These are phyloP conservation scores for Fistulina hepatica DNA, from an alignment of 1,284 basidiomycete species.

Conservation along the genomic window DNA sequence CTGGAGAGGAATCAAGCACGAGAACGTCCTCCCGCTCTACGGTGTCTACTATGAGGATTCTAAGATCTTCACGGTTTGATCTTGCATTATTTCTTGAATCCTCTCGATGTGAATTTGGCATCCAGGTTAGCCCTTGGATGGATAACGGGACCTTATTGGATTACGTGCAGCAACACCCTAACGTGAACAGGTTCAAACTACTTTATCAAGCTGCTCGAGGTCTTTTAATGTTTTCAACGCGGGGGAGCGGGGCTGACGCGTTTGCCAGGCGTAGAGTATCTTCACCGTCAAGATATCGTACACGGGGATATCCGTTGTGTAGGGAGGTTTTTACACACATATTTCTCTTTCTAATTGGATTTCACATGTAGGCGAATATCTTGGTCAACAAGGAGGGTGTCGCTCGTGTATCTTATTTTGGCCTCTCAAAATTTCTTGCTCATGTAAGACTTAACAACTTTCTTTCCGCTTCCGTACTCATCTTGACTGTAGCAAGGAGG, in stretches of 20 bases:
- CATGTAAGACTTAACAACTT: slow-evolving; percentile 20
- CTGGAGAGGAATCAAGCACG: slow-evolving; percentile 32
- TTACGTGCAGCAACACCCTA: slow-evolving; percentile 25
- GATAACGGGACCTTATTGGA: slow-evolving; percentile 27
- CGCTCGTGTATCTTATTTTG: slow-evolving; percentile 32
- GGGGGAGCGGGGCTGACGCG: not conserved
- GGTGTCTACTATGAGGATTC: slow-evolving; percentile 27
- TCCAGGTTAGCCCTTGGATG: slow-evolving; percentile 37
- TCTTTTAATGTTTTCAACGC: slow-evolving; percentile 4
- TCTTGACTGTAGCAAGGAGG: slow-evolving; percentile 21
- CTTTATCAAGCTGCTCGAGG: slow-evolving; percentile 30
- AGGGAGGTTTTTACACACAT: slow-evolving; percentile 12
- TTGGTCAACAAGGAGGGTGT: slow-evolving; percentile 26
- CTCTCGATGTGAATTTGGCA: slow-evolving; percentile 1
- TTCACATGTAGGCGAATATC: slow-evolving; percentile 27
- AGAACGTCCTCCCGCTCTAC: slow-evolving; percentile 30
- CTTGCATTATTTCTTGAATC: not conserved
- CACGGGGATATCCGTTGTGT: slow-evolving; percentile 38
- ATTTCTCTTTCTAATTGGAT: not conserved
- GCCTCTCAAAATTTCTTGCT: slow-evolving; percentile 31
- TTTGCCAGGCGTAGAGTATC: slow-evolving; percentile 29
- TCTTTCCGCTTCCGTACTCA: slow-evolving; percentile 3
- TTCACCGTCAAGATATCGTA: slow-evolving; percentile 30
- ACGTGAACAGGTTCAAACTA: slow-evolving; percentile 26
- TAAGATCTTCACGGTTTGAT: slow-evolving; percentile 27